Percentiles rank a stretch among this genome's conserved stretches.
These are phyloP conservation scores for Fonsecaea nubica DNA, from an alignment of 2,329 filamentous ascomycete species.

Conservation along the genomic window DNA sequence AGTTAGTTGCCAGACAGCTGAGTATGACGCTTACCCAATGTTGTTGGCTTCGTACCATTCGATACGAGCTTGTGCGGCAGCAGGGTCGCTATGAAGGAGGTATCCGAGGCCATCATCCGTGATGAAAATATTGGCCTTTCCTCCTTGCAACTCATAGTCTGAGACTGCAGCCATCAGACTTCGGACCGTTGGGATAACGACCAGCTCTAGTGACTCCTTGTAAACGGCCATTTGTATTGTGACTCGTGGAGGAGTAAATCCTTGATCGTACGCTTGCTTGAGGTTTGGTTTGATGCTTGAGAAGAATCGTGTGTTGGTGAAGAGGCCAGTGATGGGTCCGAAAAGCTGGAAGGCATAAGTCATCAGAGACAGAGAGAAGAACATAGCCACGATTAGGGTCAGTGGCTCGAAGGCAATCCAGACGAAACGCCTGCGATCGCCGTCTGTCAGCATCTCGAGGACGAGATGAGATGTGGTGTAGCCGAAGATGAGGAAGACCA, in stretches of 20 bases:
- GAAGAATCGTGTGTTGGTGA: slow-evolving; percentile 62
- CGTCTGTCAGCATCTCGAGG: slow-evolving; percentile 71
- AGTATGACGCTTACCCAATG: slow-evolving; percentile 46
- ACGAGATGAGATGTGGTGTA: slow-evolving; percentile 73
- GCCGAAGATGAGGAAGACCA: slow-evolving; percentile 71
- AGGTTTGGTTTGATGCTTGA: slow-evolving; percentile 78
- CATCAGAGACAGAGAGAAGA: slow-evolving; percentile 32
- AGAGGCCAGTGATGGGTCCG: slow-evolving; percentile 56
- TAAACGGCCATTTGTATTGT: slow-evolving; percentile 89
- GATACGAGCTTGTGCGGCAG: slow-evolving; percentile 48
- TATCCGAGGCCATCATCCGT: slow-evolving; percentile 49
- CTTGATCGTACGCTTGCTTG: slow-evolving; percentile 66
- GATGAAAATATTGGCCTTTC: slow-evolving; percentile 47
- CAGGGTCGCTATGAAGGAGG: slow-evolving; percentile 36
- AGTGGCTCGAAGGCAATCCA: slow-evolving; percentile 49
- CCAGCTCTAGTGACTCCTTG: slow-evolving; percentile 76
- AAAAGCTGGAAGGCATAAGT: slow-evolving; percentile 55
- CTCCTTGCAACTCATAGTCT: slow-evolving; percentile 64
- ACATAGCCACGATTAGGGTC: slow-evolving; percentile 30
- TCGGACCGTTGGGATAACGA: slow-evolving; percentile 65
- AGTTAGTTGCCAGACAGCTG: slow-evolving; percentile 18
- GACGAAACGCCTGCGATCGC: slow-evolving; percentile 66
- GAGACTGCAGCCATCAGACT: slow-evolving; percentile 64
- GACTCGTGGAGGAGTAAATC: slow-evolving; percentile 50
- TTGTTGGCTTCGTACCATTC: slow-evolving; percentile 58